phyloP scores from a whole-genome alignment of 306 rosid species.

The Vigna angularis region DNA sequence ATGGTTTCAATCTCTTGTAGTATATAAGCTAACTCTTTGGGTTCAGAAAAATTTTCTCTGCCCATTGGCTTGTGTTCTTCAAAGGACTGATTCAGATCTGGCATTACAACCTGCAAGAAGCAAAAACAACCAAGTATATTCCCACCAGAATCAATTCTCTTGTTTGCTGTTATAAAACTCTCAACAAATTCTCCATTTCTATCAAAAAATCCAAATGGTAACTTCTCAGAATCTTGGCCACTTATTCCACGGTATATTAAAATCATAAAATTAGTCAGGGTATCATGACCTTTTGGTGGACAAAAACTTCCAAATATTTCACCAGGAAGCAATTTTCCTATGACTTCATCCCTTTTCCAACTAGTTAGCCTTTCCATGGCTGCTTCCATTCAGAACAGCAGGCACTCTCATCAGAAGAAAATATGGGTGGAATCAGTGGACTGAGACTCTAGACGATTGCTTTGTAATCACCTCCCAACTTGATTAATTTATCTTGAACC shows the following conservation, averaged over 20 bases:
- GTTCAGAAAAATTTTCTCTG: constrained; percentile 40
- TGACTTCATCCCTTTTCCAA: constrained; percentile 65
- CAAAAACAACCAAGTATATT: constrained; percentile 74
- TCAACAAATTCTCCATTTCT: constrained; percentile 76
- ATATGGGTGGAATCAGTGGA: constrained; percentile 86
- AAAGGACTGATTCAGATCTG: constrained; percentile 48
- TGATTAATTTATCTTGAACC: constrained; percentile 65
- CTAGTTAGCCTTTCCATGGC: constrained; percentile 85
- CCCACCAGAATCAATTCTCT: constrained; percentile 64
- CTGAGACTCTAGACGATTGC: constrained; percentile 73
- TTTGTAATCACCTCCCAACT: constrained; percentile 84
- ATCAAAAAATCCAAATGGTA: constrained; percentile 79
- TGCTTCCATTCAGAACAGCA: constrained; percentile 90
- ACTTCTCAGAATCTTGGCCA: constrained; percentile 74
- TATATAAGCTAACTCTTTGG: constrained; percentile 70
- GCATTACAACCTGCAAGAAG: constrained; percentile 63
- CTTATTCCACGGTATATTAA: constrained; percentile 70
- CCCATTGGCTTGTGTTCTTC: constrained; percentile 44
- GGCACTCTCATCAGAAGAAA: constrained; percentile 79
- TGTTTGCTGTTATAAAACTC: constrained; percentile 66
- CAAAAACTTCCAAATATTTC: constrained; percentile 77
- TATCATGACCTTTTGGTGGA: constrained; percentile 65
- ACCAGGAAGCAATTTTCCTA: constrained; percentile 78
- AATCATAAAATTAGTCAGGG: constrained; percentile 79
- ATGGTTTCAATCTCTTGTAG: constrained; percentile 57